Evolutionary conservation across 495 filamentous ascomycete genomes (phyloP).

Genomic region (Thermothielavioides terrestris): DNA sequence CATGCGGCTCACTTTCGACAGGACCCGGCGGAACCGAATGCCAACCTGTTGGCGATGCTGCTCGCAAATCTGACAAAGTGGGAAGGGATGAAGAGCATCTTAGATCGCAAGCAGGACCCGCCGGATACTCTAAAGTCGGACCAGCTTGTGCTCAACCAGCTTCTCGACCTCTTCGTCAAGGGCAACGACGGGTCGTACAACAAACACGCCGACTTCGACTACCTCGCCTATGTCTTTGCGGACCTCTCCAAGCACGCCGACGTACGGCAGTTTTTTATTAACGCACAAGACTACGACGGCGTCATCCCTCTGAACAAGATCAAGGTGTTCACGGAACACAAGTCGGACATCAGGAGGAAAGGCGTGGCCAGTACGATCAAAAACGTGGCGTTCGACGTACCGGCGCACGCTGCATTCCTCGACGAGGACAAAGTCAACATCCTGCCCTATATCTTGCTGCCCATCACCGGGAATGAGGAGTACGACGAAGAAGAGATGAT

Average conservation of each 20-base stretch:
- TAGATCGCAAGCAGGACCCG: conserved; percentile 52
- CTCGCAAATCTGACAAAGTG: conserved; percentile 85
- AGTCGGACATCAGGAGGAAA: conserved; percentile 66
- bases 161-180: conserved; percentile 93
- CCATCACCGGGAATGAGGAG: conserved; percentile 50
- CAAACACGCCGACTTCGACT: conserved; percentile 80
- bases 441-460: conserved; percentile 76
- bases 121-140: conserved; percentile 58
- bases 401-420: conserved; percentile 61
- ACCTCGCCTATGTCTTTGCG: conserved; percentile 86
- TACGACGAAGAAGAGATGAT: conserved; percentile 68
- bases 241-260: conserved; percentile 74
- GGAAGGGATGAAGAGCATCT: conserved; percentile 57
- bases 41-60: conserved; percentile 81
- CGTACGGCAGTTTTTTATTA: conserved; percentile 68
- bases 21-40: conserved; percentile 55
- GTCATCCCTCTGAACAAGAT: conserved; percentile 82
- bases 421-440: conserved; percentile 63
- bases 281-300: conserved; percentile 61
- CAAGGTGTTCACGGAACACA: conserved; percentile 85
- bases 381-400: conserved; percentile 66
- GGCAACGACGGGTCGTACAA: conserved; percentile 75
- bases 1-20: conserved; percentile 17
- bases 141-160: conserved; percentile 69
- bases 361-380: conserved; percentile 92